phyloP scores from a whole-genome alignment of 23 red algal genomes.

The Chondrus crispus region DNA sequence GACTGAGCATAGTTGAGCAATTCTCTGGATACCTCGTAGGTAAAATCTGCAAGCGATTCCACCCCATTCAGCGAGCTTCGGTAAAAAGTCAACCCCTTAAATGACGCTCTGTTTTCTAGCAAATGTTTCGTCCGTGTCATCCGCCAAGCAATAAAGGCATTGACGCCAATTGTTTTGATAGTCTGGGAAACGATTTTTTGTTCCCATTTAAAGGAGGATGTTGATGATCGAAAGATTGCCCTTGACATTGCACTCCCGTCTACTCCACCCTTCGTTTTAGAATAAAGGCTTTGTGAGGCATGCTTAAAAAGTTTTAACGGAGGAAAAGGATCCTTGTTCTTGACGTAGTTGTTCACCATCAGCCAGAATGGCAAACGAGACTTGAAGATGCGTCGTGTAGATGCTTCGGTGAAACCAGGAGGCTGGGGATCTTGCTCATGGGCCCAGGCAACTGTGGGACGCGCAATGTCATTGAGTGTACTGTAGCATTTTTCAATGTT shows the following conservation, averaged over 20 bases:
- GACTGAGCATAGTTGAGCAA: neutral
- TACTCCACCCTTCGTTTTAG: constrained; percentile 11
- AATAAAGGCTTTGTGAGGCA: neutral
- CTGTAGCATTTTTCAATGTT: neutral
- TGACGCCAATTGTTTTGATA: neutral
- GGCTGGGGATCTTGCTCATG: constrained; percentile 4
- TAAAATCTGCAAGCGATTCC: neutral
- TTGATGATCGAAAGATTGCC: neutral
- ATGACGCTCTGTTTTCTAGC: neutral
- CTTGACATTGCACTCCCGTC: neutral
- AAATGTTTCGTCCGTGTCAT: neutral
- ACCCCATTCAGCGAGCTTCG: neutral
- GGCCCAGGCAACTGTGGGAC: neutral
- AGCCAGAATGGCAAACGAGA: neutral
- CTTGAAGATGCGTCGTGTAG: no score
- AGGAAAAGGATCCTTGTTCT: neutral
- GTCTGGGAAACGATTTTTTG: constrained; percentile 9
- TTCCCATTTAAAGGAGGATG: neutral
- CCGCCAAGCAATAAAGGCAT: neutral
- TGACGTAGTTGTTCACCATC: neutral
- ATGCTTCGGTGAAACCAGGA: no score
- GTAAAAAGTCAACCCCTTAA: neutral
- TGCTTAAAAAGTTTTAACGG: neutral
- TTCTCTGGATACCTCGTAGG: neutral
- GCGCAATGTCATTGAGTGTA: neutral